These are phyloP conservation scores for Wallacemonas sp. DNA, from an alignment of 208 protist species.

Conservation along the genomic window DNA sequence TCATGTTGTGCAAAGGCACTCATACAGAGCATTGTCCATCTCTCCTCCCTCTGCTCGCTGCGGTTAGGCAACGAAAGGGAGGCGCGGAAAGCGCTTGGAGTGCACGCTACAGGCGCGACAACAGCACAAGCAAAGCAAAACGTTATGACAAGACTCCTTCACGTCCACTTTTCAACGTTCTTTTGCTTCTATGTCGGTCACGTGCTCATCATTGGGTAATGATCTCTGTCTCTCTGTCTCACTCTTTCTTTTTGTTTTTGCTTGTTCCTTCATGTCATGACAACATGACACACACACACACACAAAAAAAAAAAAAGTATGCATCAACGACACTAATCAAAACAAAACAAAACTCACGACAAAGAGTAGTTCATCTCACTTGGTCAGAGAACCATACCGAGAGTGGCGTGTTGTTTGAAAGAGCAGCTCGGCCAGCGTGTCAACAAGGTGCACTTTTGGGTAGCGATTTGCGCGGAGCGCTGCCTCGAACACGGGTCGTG, in stretches of 20 bases:
- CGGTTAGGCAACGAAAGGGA: too few relatives aligned
- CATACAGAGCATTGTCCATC: too few relatives aligned
- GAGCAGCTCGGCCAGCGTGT: conserved; percentile 16
- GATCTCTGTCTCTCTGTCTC: neutral
- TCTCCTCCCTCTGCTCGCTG: too few relatives aligned
- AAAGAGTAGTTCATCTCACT: neutral
- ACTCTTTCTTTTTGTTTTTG: neutral
- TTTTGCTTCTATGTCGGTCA: too few relatives aligned
- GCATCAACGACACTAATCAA: too few relatives aligned
- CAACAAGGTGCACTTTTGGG: conserved; percentile 12
- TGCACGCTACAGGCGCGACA: too few relatives aligned
- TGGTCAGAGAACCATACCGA: conserved; percentile 5
- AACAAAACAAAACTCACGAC: neutral
- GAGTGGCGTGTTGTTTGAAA: neutral
- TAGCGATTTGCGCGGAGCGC: conserved; percentile 5
- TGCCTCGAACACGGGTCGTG: neutral
- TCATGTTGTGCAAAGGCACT: too few relatives aligned
- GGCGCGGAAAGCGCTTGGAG: too few relatives aligned
- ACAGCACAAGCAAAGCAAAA: neutral
- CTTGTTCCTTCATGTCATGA: conserved; percentile 1
- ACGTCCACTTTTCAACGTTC: too few relatives aligned
- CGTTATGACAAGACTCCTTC: too few relatives aligned
- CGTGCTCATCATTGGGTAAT: neutral
- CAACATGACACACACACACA: too few relatives aligned
- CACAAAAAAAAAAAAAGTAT: too few relatives aligned